Evolutionary conservation across 2,329 filamentous ascomycete genomes (phyloP).

Genomic region (Claviceps maximensis): DNA sequence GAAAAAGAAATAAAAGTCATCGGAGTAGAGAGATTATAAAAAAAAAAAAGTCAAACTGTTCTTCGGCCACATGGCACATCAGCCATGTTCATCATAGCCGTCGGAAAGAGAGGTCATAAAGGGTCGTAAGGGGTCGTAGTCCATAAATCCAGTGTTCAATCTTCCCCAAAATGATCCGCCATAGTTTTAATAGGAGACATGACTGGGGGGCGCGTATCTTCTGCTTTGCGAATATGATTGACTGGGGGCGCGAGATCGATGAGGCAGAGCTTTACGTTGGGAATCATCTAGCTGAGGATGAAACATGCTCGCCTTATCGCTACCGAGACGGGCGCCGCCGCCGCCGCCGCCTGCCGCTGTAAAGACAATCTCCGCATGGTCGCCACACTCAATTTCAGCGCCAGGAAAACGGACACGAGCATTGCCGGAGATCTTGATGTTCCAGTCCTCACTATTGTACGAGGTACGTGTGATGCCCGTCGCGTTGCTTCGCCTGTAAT

Average conservation of each 20-base stretch:
- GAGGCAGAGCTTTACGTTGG: conserved; percentile 28
- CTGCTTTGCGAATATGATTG: conserved; percentile 33
- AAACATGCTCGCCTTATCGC: conserved; percentile 37
- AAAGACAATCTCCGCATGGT: conserved; percentile 48
- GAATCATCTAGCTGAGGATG: conserved; percentile 33
- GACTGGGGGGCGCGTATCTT: conserved; percentile 17
- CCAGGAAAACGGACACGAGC: conserved; percentile 43
- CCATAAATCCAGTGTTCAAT: neutral
- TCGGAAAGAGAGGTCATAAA: conserved; percentile 7
- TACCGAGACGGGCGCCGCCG: conserved; percentile 26
- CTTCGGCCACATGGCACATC: neutral
- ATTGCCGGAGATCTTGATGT: conserved; percentile 44
- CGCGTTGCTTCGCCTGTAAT: conserved; percentile 47
- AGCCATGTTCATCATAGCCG: conserved; percentile 11
- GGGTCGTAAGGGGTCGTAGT: neutral
- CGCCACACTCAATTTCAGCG: conserved; percentile 43
- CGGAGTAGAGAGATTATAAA: neutral
- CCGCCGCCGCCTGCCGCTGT: conserved; percentile 17
- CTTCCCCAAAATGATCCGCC: conserved; percentile 18
- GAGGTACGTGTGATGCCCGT: conserved; percentile 45
- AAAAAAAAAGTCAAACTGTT: neutral
- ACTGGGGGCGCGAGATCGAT: conserved; percentile 34
- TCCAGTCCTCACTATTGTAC: conserved; percentile 41
- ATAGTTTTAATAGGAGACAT: conserved; percentile 17
- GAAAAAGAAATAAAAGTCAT: neutral